Evolutionary conservation across 1,284 basidiomycete species (phyloP).

Genomic region (Rhodotorula sp.): DNA sequence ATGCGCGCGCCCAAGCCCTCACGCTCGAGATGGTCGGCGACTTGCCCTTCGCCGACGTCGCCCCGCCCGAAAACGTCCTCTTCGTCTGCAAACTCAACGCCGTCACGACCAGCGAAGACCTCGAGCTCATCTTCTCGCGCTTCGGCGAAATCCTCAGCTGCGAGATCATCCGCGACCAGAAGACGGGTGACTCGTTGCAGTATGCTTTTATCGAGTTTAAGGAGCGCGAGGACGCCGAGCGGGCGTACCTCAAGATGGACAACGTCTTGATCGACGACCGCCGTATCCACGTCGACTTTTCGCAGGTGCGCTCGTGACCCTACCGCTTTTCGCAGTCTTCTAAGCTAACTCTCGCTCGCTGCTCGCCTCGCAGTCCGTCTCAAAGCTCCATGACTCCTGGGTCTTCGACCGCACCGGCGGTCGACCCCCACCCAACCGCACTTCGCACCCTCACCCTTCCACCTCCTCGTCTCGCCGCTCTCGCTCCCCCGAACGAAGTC

Average conservation of each 20-base stretch:
- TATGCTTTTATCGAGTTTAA: slow-evolving; percentile 99
- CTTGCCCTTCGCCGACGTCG: slow-evolving; percentile 93
- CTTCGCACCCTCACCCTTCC: neutral
- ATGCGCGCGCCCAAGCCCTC: slow-evolving; percentile 85
- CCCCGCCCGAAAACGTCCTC: slow-evolving; percentile 95
- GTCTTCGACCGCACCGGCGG: slow-evolving; percentile 47
- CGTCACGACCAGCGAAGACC: slow-evolving; percentile 90
- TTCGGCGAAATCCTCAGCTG: slow-evolving; percentile 96
- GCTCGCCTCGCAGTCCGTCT: slow-evolving; percentile 73
- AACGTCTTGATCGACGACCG: slow-evolving; percentile 98
- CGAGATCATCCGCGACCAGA: slow-evolving; percentile 93
- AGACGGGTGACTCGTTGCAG: slow-evolving; percentile 91
- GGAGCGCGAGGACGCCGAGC: slow-evolving; percentile 84
- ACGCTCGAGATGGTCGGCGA: slow-evolving; percentile 99
- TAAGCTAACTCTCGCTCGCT: neutral
- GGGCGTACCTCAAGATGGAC: slow-evolving; percentile 99
- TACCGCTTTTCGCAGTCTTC: neutral
- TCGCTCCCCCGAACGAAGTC: neutral
- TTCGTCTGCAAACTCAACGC: slow-evolving; percentile 99
- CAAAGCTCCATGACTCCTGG: slow-evolving; percentile 55
- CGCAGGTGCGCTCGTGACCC: slow-evolving; percentile 54
- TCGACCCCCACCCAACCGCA: slow-evolving; percentile 40
- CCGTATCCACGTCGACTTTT: slow-evolving; percentile 96
- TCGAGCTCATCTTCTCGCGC: slow-evolving; percentile 94
- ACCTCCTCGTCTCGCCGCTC: neutral